Percentiles rank a stretch among this genome's conserved stretches.
Conservation (phyloP, 129 eudicot genomes). For the Rutidosis leptorrhynchoides region DNA sequence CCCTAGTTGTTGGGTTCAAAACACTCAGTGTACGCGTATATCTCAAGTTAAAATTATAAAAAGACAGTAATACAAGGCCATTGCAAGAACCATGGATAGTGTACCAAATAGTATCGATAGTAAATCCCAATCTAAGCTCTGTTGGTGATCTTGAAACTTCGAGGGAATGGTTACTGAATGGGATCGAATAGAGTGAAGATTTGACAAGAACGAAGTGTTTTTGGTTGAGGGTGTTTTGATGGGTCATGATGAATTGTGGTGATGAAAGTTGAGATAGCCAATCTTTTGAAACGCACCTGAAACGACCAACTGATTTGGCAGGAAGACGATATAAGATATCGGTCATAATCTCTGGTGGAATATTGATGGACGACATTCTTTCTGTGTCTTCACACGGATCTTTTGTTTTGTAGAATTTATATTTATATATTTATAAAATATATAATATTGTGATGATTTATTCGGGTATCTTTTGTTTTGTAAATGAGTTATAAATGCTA, state of each 20-base stretch:
- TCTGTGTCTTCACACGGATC: too few relatives aligned
- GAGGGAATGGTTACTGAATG: too few relatives aligned
- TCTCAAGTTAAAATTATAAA: not conserved
- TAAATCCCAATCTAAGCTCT: too few relatives aligned
- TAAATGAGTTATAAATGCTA: too few relatives aligned
- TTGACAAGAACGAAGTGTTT: slow-evolving; percentile 25
- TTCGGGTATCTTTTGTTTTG: too few relatives aligned
- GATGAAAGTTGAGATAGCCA: slow-evolving; percentile 34
- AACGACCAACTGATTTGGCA: slow-evolving; percentile 32
- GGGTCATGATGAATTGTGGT: slow-evolving; percentile 38
- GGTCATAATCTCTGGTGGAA: slow-evolving; percentile 38
- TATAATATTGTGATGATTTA: too few relatives aligned
- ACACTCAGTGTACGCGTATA: slow-evolving; percentile 5
- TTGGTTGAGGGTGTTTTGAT: slow-evolving; percentile 14
- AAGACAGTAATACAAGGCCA: slow-evolving; percentile 41
- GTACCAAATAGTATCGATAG: slow-evolving; percentile 40
- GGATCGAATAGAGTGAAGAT: slow-evolving; percentile 21
- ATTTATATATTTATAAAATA: too few relatives aligned
- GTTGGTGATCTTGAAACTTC: too few relatives aligned
- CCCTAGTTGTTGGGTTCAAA: slow-evolving; percentile 44
- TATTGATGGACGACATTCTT: not conserved
- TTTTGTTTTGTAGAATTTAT: too few relatives aligned
- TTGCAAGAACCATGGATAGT: slow-evolving; percentile 51
- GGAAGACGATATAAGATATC: slow-evolving; percentile 34
- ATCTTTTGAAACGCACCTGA: slow-evolving; percentile 41